Conservation (phyloP, 2,329 filamentous ascomycete genomes). For the Sclerotinia sclerotiorum region DNA sequence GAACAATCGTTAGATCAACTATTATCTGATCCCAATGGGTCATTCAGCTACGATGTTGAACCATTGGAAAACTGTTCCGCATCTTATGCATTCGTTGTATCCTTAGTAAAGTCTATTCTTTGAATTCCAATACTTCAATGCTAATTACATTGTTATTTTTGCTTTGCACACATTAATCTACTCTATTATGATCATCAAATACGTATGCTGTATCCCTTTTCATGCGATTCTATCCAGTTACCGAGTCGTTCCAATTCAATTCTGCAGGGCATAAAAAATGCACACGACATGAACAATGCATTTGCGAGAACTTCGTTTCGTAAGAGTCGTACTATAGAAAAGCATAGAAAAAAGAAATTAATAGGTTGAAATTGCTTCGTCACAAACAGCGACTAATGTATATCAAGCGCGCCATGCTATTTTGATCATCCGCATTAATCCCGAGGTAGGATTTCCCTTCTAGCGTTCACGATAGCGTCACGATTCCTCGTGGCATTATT, state of each 20-base stretch:
- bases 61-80: neutral
- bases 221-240: too few relatives aligned
- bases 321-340: neutral
- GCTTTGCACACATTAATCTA: neutral
- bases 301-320: constrained; percentile 17
- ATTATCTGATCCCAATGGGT: neutral
- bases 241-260: neutral
- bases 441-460: neutral
- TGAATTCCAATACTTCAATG: neutral
- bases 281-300: constrained; percentile 20
- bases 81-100: neutral
- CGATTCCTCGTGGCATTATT: constrained; percentile 1
- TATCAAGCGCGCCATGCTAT: neutral
- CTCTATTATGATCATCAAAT: neutral
- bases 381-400: constrained; percentile 1
- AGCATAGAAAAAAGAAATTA: constrained; percentile 1
- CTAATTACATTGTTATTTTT: neutral
- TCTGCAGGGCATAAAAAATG: constrained; percentile 15
- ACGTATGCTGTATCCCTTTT: neutral
- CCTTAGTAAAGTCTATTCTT: neutral
- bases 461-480: neutral
- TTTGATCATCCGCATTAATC: neutral
- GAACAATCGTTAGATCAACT: neutral
- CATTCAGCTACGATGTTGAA: neutral
- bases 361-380: constrained; percentile 18